phyloP scores from a whole-genome alignment of 2,329 filamentous ascomycete genomes.

The Fusarium sp. region DNA sequence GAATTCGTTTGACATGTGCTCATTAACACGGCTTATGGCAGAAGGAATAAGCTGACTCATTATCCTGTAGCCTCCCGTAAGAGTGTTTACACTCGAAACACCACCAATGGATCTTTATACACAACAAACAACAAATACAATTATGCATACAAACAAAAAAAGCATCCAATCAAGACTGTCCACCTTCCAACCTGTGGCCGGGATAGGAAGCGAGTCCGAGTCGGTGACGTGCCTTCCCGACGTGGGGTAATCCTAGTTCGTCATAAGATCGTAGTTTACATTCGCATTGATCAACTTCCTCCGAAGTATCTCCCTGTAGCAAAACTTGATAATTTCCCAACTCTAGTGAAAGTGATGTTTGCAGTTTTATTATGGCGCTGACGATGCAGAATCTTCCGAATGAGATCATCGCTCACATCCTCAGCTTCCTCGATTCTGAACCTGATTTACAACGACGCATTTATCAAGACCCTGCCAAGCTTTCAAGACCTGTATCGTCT shows the following conservation, averaged over 20 bases:
- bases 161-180: not conserved
- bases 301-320: not conserved
- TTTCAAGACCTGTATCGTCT: constrained; percentile 40
- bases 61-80: not conserved
- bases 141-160: not conserved
- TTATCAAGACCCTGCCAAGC: constrained; percentile 59
- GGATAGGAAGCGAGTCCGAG: constrained; percentile 23
- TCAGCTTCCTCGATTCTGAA: constrained; percentile 62
- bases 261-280: constrained; percentile 17
- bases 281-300: not conserved
- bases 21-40: not conserved
- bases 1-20: not conserved
- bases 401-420: constrained; percentile 69
- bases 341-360: not conserved
- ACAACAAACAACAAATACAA: not conserved
- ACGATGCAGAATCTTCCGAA: constrained; percentile 62
- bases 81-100: not conserved
- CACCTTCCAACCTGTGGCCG: not conserved
- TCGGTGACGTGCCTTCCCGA: constrained; percentile 14
- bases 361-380: not conserved
- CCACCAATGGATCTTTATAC: not conserved
- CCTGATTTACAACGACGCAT: constrained; percentile 62
- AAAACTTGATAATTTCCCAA: not conserved
- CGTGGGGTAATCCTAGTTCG: constrained; percentile 28
- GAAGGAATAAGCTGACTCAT: not conserved